Conservation (phyloP, 2,329 filamentous ascomycete species). For the Hypoxylon sp. region DNA sequence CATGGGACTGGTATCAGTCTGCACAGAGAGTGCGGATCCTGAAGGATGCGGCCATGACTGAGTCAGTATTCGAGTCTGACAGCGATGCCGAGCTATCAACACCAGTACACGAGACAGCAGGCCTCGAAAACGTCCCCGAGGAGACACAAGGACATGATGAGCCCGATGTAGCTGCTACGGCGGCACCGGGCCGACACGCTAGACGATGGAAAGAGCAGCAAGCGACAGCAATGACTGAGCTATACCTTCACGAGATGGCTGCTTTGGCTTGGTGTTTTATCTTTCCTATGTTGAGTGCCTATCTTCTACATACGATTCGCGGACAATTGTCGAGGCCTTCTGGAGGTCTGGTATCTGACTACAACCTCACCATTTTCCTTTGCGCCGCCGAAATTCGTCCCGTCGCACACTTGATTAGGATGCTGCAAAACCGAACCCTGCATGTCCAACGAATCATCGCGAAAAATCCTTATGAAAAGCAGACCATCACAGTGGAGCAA, state of each 20-base stretch:
- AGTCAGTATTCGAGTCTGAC: constrained; percentile 62
- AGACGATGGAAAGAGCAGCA: constrained; percentile 49
- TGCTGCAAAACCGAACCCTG: constrained; percentile 83
- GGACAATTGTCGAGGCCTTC: constrained; percentile 85
- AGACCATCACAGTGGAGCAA: constrained; percentile 58
- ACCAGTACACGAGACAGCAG: constrained; percentile 40
- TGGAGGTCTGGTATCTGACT: constrained; percentile 90
- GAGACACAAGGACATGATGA: constrained; percentile 54
- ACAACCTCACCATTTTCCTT: constrained; percentile 92
- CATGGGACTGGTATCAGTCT: constrained; percentile 87
- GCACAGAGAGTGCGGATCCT: constrained; percentile 73
- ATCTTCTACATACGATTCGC: constrained; percentile 85
- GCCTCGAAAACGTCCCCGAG: constrained; percentile 63
- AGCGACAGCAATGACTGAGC: constrained; percentile 69
- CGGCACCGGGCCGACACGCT: constrained; percentile 35
- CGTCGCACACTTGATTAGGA: constrained; percentile 82
- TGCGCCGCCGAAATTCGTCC: constrained; percentile 89
- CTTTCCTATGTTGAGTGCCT: constrained; percentile 84
- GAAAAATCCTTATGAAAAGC: constrained; percentile 62
- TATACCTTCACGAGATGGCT: constrained; percentile 80
- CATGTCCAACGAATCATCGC: constrained; percentile 83
- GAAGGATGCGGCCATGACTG: constrained; percentile 62
- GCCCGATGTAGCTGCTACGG: constrained; percentile 8
- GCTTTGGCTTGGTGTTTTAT: constrained; percentile 85
- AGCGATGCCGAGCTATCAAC: constrained; percentile 57